Conservation (phyloP, 106 monocot genomes). For the Apostasia shenzhenica region DNA sequence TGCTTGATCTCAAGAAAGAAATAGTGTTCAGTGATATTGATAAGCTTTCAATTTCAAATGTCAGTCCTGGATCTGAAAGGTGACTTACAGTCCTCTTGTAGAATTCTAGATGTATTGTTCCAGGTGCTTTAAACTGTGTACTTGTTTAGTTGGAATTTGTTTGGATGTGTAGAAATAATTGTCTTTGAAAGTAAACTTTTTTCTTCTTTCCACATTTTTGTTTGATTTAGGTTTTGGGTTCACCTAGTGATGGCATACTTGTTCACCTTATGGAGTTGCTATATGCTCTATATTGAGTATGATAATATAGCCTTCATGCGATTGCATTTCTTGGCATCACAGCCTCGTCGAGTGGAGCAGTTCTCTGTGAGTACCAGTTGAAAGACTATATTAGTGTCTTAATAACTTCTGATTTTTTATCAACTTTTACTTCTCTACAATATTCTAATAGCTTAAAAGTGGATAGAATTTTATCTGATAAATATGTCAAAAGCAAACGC, state of each 20-base stretch:
- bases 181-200: no score
- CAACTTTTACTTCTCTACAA: no score
- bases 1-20: conserved; percentile 58
- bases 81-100: conserved; percentile 14
- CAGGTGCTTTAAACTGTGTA: neutral
- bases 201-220: neutral
- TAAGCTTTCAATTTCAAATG: conserved; percentile 97
- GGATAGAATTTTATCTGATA: no score
- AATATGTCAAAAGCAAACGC: no score
- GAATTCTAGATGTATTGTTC: neutral
- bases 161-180: neutral
- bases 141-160: neutral
- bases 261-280: conserved; percentile 82
- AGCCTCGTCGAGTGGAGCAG: conserved; percentile 77
- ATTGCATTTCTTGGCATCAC: conserved; percentile 80
- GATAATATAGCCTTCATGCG: conserved; percentile 77
- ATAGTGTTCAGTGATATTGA: conserved; percentile 83
- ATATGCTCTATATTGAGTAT: conserved; percentile 81
- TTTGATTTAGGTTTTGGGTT: conserved; percentile 77
- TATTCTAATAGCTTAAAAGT: no score
- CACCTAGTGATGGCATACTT: conserved; percentile 77
- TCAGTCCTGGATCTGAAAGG: conserved; percentile 66
- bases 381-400: neutral
- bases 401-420: neutral
- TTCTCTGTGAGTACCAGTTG: conserved; percentile 59